Evolutionary conservation across 2,329 filamentous ascomycete species (phyloP).

Genomic region (Ceratocystis albifundus): DNA sequence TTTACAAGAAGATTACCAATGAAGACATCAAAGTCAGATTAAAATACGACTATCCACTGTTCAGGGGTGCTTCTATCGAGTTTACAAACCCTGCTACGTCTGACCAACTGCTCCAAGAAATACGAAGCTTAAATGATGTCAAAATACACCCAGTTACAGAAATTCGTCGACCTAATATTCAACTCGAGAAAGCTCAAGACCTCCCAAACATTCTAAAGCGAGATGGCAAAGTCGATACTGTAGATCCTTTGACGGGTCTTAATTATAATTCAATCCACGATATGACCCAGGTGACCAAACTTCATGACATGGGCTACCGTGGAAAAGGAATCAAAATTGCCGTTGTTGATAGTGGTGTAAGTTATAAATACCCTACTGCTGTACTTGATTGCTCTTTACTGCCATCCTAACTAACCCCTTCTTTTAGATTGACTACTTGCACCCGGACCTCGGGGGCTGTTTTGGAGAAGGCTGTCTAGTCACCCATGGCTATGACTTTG

Average conservation of each 20-base stretch:
- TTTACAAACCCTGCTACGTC: slow-evolving; percentile 38
- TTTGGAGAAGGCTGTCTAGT: slow-evolving; percentile 50
- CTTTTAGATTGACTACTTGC: slow-evolving; percentile 46
- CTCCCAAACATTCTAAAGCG: neutral
- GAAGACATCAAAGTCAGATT: slow-evolving; percentile 36
- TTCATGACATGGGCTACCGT: slow-evolving; percentile 38
- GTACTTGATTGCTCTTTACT: neutral
- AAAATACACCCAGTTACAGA: slow-evolving; percentile 40
- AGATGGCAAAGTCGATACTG: neutral
- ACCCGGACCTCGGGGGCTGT: slow-evolving; percentile 52
- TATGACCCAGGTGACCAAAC: slow-evolving; percentile 46
- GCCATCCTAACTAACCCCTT: neutral
- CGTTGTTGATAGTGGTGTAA: slow-evolving; percentile 44
- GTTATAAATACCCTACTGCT: slow-evolving; percentile 25
- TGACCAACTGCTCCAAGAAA: slow-evolving; percentile 33
- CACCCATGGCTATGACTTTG: slow-evolving; percentile 44
- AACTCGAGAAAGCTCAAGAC: slow-evolving; percentile 27
- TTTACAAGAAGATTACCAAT: slow-evolving; percentile 32
- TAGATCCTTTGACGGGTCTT: slow-evolving; percentile 15
- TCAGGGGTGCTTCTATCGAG: slow-evolving; percentile 44
- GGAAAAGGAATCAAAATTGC: slow-evolving; percentile 44
- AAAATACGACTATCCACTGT: slow-evolving; percentile 40
- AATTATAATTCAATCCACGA: slow-evolving; percentile 38
- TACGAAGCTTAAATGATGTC: slow-evolving; percentile 36
- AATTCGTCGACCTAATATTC: slow-evolving; percentile 36